Conservation (phyloP, 2,329 filamentous ascomycete genomes). For the Xylariaceae sp. region DNA sequence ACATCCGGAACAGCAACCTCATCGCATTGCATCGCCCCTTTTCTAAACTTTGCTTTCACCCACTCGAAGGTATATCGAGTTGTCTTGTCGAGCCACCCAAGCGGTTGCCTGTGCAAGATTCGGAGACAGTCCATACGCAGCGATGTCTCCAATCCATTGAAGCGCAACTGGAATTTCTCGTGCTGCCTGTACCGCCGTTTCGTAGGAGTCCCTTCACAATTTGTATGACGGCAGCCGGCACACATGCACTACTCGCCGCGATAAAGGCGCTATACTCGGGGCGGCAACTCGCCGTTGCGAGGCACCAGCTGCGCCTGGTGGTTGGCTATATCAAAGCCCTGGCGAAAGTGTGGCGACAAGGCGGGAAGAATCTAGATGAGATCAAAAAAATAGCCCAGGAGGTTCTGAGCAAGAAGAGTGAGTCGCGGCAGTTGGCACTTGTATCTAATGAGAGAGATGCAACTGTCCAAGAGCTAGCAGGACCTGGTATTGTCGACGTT, state of each 20-base stretch:
- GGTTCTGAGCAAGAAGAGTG: constrained; percentile 12
- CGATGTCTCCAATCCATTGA: constrained; percentile 20
- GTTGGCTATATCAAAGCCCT: constrained; percentile 17
- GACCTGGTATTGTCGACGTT: neutral
- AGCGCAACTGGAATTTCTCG: constrained; percentile 16
- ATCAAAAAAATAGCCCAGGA: constrained; percentile 16
- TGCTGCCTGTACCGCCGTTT: constrained; percentile 15
- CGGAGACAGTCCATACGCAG: constrained; percentile 14
- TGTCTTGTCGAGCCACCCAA: constrained; percentile 15
- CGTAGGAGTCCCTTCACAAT: constrained; percentile 18
- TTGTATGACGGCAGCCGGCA: constrained; percentile 20
- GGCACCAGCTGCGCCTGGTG: constrained; percentile 17
- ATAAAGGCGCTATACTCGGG: constrained; percentile 14
- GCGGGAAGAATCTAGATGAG: constrained; percentile 15
- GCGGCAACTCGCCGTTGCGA: constrained; percentile 15
- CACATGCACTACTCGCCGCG: constrained; percentile 14
- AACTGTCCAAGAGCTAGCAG: neutral
- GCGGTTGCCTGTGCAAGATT: constrained; percentile 9
- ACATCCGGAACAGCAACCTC: constrained; percentile 9
- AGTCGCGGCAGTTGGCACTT: neutral
- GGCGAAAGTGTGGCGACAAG: constrained; percentile 19
- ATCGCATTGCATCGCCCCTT: constrained; percentile 19
- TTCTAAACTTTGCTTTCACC: constrained; percentile 15
- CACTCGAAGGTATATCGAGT: constrained; percentile 15
- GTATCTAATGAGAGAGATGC: neutral